Evolutionary conservation across 2,329 filamentous ascomycete genomes (phyloP).

Genomic region (Apiospora sp.): DNA sequence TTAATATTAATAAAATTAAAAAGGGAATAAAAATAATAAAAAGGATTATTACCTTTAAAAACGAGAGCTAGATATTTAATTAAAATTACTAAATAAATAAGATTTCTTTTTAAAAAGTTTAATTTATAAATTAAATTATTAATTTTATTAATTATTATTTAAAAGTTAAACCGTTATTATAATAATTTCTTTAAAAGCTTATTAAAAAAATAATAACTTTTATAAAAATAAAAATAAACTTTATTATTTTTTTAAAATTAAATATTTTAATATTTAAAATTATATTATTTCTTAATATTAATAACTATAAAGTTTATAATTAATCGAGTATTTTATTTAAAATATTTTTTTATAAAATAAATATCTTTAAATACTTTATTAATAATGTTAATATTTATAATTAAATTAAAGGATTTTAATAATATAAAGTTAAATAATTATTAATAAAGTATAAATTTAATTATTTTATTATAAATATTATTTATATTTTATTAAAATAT

Average conservation of each 20-base stretch:
- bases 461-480: no score
- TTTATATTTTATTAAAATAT: no score
- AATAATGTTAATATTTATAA: neutral
- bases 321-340: neutral
- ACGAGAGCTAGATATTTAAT: no score
- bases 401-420: neutral
- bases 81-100: no score
- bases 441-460: neutral
- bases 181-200: neutral
- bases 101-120: no score
- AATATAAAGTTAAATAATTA: neutral
- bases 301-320: constrained; percentile 1
- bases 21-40: neutral
- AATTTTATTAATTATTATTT: no score
- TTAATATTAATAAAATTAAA: neutral
- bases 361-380: neutral
- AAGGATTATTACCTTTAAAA: neutral
- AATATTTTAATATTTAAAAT: neutral
- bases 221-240: neutral
- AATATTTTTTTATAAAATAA: neutral
- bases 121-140: no score
- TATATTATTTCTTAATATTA: neutral
- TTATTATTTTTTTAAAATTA: neutral
- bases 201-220: neutral
- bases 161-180: neutral